Base-by-base conservation (phyloP, 139 green algal species). In the Micractinium conductrix region DNA sequence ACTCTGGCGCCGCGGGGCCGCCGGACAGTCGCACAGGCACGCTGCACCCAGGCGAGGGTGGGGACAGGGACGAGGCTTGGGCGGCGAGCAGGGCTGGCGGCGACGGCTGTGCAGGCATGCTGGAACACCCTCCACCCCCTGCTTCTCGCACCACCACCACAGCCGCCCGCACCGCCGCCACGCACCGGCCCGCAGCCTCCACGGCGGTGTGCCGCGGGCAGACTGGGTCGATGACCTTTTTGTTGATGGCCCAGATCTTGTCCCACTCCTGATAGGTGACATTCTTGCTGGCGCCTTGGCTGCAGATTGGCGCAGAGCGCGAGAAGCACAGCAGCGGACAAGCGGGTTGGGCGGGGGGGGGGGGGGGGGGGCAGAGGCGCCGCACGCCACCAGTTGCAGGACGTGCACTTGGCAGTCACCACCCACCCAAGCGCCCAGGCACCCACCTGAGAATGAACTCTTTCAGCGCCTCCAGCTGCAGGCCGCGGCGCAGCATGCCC, bases 171-270 rank as follows among this genome's bases (percentile, higher is more conserved):
- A 58, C 12, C 10, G 16, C 12, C 48, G 12, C 16, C 12, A 42
- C 80, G 19, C 80, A 85, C 78, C 53, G 53, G 0, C 80, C 86
- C 4, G 83, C 73, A 4, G 62, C 50, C 67, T 91, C 83, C 53
- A 99, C 88, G 2, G 94, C 96, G 3, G 96, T 98, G 92, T 99
- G 97, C 21, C 96, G 90, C 9, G 95, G 92, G 87, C 88, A 94
- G 2, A 96, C 87, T 0, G 94, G 94, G 91, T 97, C 95, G 26
- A 97, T 96, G 7, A 97, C 45, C 60, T 93, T 94, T 91, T 99
- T 99, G 94, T 99, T 99, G 87, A 99, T 97, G 33, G 95, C 92
- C 97, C 97, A 99, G 53, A 99, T 94, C 93, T 99, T 99, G 92
- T 99, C 97, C 97, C 96, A 99, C 90, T 99, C 96, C 86, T 95